Conservation (phyloP, 1,139 yeast species). For the Lodderomyces pseudojiufengensis region DNA sequence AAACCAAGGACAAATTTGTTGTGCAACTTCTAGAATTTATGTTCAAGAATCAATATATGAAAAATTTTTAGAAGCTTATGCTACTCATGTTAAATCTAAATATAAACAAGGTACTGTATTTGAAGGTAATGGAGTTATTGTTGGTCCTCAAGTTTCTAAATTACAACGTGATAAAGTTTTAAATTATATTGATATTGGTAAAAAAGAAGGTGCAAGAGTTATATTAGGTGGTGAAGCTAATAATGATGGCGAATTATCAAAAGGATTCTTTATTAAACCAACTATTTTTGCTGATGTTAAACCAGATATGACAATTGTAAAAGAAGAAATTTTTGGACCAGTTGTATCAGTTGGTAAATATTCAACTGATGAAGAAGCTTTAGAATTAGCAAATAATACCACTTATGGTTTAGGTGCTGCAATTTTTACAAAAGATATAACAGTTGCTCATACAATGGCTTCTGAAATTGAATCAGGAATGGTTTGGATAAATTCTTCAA, state of each 20-base stretch:
- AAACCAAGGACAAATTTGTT: slow-evolving; percentile 59
- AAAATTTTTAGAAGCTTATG: slow-evolving; percentile 45
- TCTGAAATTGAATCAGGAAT: slow-evolving; percentile 49
- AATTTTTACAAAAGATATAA: slow-evolving; percentile 61
- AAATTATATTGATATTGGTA: slow-evolving; percentile 48
- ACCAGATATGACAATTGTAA: slow-evolving; percentile 50
- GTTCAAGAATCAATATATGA: slow-evolving; percentile 43
- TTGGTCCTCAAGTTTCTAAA: slow-evolving; percentile 79
- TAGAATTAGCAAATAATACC: slow-evolving; percentile 48
- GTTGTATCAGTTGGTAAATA: slow-evolving; percentile 54
- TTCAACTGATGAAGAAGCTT: slow-evolving; percentile 50
- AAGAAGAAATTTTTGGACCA: slow-evolving; percentile 61
- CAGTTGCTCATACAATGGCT: slow-evolving; percentile 44
- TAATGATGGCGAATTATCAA: slow-evolving; percentile 30
- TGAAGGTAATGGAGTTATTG: slow-evolving; percentile 47
- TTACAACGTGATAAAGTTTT: slow-evolving; percentile 61
- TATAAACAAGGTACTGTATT: slow-evolving; percentile 61
- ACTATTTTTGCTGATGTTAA: slow-evolving; percentile 53
- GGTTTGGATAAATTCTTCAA: slow-evolving; percentile 64
- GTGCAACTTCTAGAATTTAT: slow-evolving; percentile 45
- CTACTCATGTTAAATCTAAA: slow-evolving; percentile 31
- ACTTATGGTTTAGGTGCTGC: slow-evolving; percentile 69
- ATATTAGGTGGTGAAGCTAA: slow-evolving; percentile 46
- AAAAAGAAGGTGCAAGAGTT: slow-evolving; percentile 54
- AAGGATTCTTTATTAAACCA: slow-evolving; percentile 52